phyloP scores from a whole-genome alignment of 148 eudicot genomes.

The Fagopyrum esculentum region DNA sequence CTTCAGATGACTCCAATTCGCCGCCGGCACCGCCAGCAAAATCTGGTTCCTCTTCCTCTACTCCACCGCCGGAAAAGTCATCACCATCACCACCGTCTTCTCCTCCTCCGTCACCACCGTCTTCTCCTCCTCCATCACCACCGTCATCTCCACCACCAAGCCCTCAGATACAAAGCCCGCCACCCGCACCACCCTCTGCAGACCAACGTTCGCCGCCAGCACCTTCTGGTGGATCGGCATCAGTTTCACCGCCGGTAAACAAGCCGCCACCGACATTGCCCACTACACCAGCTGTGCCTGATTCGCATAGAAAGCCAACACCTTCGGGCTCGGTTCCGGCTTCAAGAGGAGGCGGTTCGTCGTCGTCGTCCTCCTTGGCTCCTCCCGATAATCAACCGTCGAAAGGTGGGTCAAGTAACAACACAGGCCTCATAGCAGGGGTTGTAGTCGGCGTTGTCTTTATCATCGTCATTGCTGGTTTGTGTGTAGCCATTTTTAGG shows the following conservation, averaged over 20 bases:
- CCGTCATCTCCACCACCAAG: not conserved
- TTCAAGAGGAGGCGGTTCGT: no score
- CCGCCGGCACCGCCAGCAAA: not conserved
- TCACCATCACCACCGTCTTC: no score
- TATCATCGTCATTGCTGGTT: not conserved
- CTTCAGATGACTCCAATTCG: not conserved
- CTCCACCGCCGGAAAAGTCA: not conserved
- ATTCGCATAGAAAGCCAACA: no score
- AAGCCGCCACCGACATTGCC: no score
- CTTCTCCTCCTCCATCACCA: not conserved
- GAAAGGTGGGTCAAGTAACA: no score
- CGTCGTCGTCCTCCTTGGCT: no score
- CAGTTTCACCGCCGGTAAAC: no score
- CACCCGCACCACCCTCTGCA: not conserved
- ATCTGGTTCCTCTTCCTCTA: not conserved
- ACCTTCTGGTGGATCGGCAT: not conserved
- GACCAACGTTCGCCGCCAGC: not conserved
- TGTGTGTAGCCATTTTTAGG: not conserved
- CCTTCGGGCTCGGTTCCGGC: not conserved
- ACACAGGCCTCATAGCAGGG: not conserved
- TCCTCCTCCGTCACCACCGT: no score
- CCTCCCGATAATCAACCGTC: no score
- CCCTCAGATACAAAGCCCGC: not conserved
- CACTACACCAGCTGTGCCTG: no score
- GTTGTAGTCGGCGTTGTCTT: not conserved